These are phyloP conservation scores for Ambrosia hybrid DNA, from an alignment of 140 eudicot genomes.

Conservation along the genomic window DNA sequence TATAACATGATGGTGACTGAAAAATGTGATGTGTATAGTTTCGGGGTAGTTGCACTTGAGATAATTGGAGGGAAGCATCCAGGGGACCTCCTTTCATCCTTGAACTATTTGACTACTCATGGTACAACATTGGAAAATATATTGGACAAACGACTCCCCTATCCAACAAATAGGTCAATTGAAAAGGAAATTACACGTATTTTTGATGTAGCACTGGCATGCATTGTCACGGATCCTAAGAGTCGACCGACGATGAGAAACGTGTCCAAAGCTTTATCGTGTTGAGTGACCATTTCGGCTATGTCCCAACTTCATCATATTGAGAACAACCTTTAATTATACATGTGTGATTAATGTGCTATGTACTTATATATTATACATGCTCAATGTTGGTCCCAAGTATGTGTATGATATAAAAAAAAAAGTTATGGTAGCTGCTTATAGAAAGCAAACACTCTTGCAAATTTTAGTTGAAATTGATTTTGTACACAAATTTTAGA, in stretches of 20 bases:
- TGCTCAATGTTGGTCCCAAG: too few relatives aligned
- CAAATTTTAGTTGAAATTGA: too few relatives aligned
- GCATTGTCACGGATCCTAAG: neutral
- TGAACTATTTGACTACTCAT: neutral
- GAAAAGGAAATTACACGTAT: neutral
- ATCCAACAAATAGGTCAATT: neutral
- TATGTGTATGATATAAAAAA: too few relatives aligned
- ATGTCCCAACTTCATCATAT: neutral
- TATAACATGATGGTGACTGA: conserved; percentile 11
- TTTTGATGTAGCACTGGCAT: neutral
- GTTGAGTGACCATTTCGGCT: neutral
- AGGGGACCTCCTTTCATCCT: conserved; percentile 12
- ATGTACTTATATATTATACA: neutral
- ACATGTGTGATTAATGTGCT: too few relatives aligned
- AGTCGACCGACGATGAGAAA: neutral
- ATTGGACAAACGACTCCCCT: neutral
- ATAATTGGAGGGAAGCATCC: conserved; percentile 29
- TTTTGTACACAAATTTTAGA: too few relatives aligned
- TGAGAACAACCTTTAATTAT: too few relatives aligned
- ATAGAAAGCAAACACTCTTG: too few relatives aligned
- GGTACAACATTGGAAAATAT: neutral
- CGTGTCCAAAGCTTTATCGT: neutral
- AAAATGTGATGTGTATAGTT: conserved; percentile 22
- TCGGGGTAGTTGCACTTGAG: conserved; percentile 6
- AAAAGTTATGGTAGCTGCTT: too few relatives aligned